Base-by-base conservation (phyloP, 2,329 filamentous ascomycete species). In the Diaporthe aspalathi region DNA sequence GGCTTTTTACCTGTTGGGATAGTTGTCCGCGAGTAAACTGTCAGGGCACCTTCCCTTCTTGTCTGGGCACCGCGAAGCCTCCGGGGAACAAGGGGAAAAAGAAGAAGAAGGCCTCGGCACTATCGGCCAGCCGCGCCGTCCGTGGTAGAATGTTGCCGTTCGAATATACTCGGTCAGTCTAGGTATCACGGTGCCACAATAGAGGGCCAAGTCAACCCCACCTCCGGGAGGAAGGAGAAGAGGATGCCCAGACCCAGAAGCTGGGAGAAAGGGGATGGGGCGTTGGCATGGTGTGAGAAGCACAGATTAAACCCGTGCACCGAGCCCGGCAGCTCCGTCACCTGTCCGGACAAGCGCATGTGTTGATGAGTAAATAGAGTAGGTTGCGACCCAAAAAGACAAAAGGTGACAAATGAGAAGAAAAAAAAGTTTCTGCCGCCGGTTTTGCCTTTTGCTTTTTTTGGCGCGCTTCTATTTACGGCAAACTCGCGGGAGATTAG, bases 401-500 rank as follows among this genome's bases (percentile, higher is more conserved):
- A 63, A 20, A 49, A n/a, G 11, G 17, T 35, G 40, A 27, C 32
- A 38, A 38, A 32, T 1, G 12, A 50, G 27, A 29, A 50, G 27
- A 29, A 32, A 32, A 38, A 50, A 49, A 65, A 65, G 60, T 50
- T 63, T 50, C 60, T 65, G 29, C 27, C 60, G 60, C 60, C 12
- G 60, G n/a, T n/a, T n/a, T n/a, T n/a, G n/a, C n/a, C n/a, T 65
- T 38, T 65, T 65, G 45, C 60, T 45, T 65, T 50, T 65, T 50
- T 29, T 50, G 45, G 60, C 45, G 32, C 14, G 45, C 29, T 50
- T 65, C 60, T 65, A 65, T 65, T 65, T 65, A 50, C 60, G 38
- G 60, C 29, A 65, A 65, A 65, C 60, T 50, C 60, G 45, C 60
- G 60, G 60, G 60, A 65, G 29, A 65, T 50, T 65, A 38, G 38